Evolutionary conservation across 257 asterid species (phyloP).

Genomic region (Fraxinus pennsylvanica): DNA sequence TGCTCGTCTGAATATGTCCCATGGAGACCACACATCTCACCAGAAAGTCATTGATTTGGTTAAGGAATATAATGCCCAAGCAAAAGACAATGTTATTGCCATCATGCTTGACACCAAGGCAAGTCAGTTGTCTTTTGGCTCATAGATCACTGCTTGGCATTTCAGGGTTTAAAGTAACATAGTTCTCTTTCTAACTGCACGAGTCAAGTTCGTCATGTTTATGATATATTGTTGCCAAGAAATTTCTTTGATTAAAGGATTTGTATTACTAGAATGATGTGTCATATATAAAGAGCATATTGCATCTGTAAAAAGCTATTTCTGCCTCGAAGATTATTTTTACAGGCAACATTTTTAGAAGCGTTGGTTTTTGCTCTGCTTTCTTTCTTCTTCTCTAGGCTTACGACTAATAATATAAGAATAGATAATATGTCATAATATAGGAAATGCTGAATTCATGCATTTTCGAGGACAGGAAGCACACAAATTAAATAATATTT

Average conservation of each 20-base stretch:
- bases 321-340: no score
- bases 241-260: not conserved
- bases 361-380: not conserved
- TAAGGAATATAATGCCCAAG: slow-evolving; percentile 68
- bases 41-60: slow-evolving; percentile 84
- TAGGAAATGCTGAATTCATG: not conserved
- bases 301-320: not conserved
- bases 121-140: slow-evolving; percentile 29
- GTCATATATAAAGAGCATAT: not conserved
- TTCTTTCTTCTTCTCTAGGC: not conserved
- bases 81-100: slow-evolving; percentile 79
- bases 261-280: no score
- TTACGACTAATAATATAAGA: not conserved
- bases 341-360: not conserved
- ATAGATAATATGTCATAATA: not conserved
- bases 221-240: not conserved
- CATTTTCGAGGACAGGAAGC: not conserved
- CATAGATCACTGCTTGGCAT: slow-evolving; percentile 1
- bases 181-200: not conserved
- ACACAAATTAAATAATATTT: not conserved
- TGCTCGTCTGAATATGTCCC: slow-evolving; percentile 87
- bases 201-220: not conserved
- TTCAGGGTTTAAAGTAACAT: not conserved
- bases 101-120: slow-evolving; percentile 87
- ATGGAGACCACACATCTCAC: slow-evolving; percentile 89